These are phyloP conservation scores for Diutina catenulata DNA, from an alignment of 1,139 yeast genomes.

Conservation along the genomic window DNA sequence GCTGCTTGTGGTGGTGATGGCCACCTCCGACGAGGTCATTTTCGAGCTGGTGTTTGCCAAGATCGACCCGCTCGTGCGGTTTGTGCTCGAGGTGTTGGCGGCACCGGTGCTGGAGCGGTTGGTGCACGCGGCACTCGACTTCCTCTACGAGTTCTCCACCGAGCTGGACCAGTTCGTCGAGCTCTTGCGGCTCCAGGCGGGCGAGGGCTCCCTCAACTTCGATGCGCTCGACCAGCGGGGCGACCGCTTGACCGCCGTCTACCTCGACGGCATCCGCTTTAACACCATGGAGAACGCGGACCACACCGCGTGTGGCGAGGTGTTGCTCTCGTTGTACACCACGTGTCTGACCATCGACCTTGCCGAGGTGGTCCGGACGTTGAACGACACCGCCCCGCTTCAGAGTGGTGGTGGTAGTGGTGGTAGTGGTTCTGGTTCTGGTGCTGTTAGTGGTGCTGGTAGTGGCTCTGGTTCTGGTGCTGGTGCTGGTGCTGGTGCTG, in stretches of 20 bases:
- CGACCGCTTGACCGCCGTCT: slow-evolving; percentile 36
- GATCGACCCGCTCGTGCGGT: slow-evolving; percentile 29
- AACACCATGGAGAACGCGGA: slow-evolving; percentile 41
- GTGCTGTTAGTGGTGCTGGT: not conserved
- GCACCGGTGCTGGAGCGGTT: slow-evolving; percentile 22
- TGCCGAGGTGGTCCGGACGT: not conserved
- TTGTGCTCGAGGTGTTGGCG: slow-evolving; percentile 31
- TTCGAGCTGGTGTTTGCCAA: slow-evolving; percentile 38
- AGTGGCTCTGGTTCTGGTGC: too few relatives aligned
- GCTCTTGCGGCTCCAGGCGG: slow-evolving; percentile 9
- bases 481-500: not conserved
- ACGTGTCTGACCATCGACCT: slow-evolving; percentile 2
- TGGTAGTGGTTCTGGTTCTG: not conserved
- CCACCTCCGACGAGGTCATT: slow-evolving; percentile 52
- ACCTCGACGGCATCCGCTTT: slow-evolving; percentile 48
- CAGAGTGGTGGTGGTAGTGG: not conserved
- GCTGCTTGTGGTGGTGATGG: slow-evolving; percentile 56
- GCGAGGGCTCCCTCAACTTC: slow-evolving; percentile 13
- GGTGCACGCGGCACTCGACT: slow-evolving; percentile 44
- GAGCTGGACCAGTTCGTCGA: slow-evolving; percentile 50
- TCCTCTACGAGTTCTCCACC: slow-evolving; percentile 54
- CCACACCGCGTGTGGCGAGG: slow-evolving; percentile 2
- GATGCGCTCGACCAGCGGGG: slow-evolving; percentile 12
- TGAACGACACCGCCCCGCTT: not conserved
- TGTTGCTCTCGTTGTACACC: not conserved